phyloP scores from a whole-genome alignment of 225 moss, liverwort and hornwort genomes.

The Lunularia cruciata region DNA sequence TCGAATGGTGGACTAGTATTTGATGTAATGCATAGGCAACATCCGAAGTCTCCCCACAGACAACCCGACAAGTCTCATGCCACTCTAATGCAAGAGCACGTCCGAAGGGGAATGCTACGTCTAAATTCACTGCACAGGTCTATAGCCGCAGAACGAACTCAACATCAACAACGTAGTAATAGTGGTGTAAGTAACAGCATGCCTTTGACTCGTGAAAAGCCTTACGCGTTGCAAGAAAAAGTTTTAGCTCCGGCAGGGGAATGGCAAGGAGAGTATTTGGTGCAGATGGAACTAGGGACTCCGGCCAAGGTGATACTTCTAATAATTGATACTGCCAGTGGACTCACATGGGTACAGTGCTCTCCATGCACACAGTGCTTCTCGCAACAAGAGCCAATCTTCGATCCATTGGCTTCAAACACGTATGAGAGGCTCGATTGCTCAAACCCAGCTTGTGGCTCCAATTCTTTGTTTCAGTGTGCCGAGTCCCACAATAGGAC shows the following conservation, averaged over 20 bases:
- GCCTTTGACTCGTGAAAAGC: neutral
- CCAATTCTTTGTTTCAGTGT: slow-evolving; percentile 22
- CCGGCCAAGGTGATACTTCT: slow-evolving; percentile 45
- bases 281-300: slow-evolving; percentile 47
- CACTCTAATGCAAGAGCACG: neutral
- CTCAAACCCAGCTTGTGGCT: slow-evolving; percentile 24
- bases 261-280: slow-evolving; percentile 31
- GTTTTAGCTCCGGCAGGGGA: neutral
- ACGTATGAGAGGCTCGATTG: slow-evolving; percentile 29
- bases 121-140: neutral
- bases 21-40: slow-evolving; percentile 7
- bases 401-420: slow-evolving; percentile 27
- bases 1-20: neutral
- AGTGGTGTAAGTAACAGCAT: neutral
- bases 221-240: neutral
- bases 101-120: neutral
- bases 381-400: slow-evolving; percentile 44
- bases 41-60: slow-evolving; percentile 9
- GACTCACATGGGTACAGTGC: slow-evolving; percentile 64
- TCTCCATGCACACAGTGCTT: slow-evolving; percentile 57
- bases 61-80: neutral
- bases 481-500: slow-evolving; percentile 27
- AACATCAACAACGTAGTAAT: too few relatives aligned
- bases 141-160: neutral
- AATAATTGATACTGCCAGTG: slow-evolving; percentile 43